Evolutionary conservation across 2,329 filamentous ascomycete genomes (phyloP), one percentile per base, ranked within the genome.

Genomic region (Sphaerulina populicola): DNA sequence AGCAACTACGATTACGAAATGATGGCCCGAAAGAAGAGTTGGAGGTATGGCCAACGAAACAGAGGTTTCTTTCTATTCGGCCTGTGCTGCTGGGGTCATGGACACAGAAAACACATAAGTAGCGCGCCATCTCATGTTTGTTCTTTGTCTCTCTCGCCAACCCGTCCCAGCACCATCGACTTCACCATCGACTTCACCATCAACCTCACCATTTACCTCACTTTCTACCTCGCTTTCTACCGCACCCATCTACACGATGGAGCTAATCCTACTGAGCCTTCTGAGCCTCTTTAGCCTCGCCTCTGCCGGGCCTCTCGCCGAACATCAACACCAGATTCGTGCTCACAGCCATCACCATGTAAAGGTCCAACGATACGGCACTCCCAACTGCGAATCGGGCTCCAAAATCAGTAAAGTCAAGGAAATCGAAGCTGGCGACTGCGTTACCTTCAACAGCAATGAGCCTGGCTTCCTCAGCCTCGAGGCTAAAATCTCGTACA

Each of bases 261-360:
- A 45, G 35, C 33, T 50, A 41, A 21, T 18, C 11, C 12, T 45
- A 9, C 30, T 50, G n/a, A 33, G 35, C 11, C 36, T 50, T 12
- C 30, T 50, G n/a, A 33, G 35, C 11, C 29, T 50, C 18, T 21
- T 41, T 11, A 41, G 41, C 12, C 41, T 50, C 21, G 42, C 35
- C 11, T 35, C 41, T 8, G 48, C 42, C 5, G 37, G n/a, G 35
- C 42, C 42, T 36, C n/a, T 44, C 42, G n/a, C 30, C n/a, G 48
- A 30, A 37, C 44, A 37, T 10, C 21, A 39, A 21, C 23, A 27
- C 6, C 23, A 48, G 21, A 27, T 14, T 21, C 38, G 27, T 35
- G 21, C 29, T 15, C 46, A 49, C 39, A 29, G 39, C n/a, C 46
- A 49, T 18, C 46, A 49, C 31, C 46, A 49, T 21, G 39, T 49